Evolutionary conservation across 345 rosid species (phyloP).

Genomic region (Eucalyptus victrix): DNA sequence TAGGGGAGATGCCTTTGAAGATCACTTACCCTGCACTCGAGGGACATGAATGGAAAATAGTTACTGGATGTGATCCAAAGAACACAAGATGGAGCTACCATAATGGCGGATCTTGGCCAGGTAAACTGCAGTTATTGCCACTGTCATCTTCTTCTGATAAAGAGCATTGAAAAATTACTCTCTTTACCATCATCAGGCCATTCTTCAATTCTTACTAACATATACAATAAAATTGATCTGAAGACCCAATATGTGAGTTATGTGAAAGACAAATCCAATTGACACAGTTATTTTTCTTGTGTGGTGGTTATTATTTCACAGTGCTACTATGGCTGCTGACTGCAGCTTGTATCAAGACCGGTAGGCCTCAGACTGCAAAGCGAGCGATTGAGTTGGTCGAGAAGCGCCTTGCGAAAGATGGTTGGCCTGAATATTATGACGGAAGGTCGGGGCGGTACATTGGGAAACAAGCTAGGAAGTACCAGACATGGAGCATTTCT

Average conservation of each 20-base stretch:
- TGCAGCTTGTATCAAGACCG: constrained; percentile 43
- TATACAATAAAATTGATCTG: background rate
- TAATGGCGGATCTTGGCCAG: constrained; percentile 56
- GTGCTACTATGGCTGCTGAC: constrained; percentile 39
- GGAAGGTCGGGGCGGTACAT: constrained; percentile 34
- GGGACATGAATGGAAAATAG: constrained; percentile 45
- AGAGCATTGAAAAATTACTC: background rate
- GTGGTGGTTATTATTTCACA: background rate
- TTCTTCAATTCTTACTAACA: background rate
- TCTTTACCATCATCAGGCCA: background rate
- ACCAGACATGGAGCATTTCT: constrained; percentile 39
- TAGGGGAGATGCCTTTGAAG: constrained; percentile 51
- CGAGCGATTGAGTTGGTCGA: constrained; percentile 31
- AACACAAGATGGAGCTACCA: constrained; percentile 50
- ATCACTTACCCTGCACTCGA: constrained; percentile 37
- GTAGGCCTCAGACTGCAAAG: constrained; percentile 40
- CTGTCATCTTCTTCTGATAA: background rate
- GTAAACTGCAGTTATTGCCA: background rate
- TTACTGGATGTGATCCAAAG: constrained; percentile 45
- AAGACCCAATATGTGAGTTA: background rate
- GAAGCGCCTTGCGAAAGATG: constrained; percentile 28
- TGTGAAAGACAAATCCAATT: background rate
- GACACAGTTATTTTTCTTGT: background rate
- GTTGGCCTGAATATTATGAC: constrained; percentile 52
- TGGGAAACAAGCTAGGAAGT: constrained; percentile 45